Evolutionary conservation across 257 asterid species (phyloP), one percentile per base, ranked within the genome.

Genomic region (Solanum lycopersicoides): DNA sequence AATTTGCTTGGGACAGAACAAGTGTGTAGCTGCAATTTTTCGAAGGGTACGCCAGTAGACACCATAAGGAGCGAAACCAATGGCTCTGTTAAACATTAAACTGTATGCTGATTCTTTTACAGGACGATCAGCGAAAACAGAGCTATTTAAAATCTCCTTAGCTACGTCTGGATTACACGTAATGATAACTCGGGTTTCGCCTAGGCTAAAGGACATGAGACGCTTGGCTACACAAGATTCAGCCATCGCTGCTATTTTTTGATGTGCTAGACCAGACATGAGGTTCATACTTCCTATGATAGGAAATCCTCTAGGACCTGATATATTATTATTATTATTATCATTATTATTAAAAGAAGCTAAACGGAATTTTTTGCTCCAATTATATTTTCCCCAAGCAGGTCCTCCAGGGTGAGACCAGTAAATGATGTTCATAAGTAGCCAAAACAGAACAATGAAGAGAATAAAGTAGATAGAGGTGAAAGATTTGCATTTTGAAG

Each of bases 51-150:
- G 87, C 98, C 98, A 95, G 90, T 95, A 94, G 2, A 86, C 92
- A 3, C 98, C 98, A 71, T 95, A 95, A 1, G 98, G 94, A 3
- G 98, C 98, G 87, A 95, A 95, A 42, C 98, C 98, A 72, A 95
- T 93, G 35, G 98, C 95, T 77, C 98, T 76, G 90, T 87, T 93
- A 93, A 95, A 95, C 98, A 95, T 94, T 47, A 95, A 87, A 68
- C 86, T 73, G 89, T 95, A 94, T 1, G 98, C 98, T 16, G 98
- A 91, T 47, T 95, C 98, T 39, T 94, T 93, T 8, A 66, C 89
- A 1, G 98, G 98, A 15, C 98, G 97, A 79, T 95, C 98, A 66
- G 93, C 92, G 76, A 95, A 95, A 59, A 90, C 88, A 0, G 95
- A 82, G 86, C 95, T 87, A 93, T 89, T 92, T 12, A 95, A 83